Evolutionary conservation across 2,329 filamentous ascomycete genomes (phyloP).

Genomic region (Exophiala sp.): DNA sequence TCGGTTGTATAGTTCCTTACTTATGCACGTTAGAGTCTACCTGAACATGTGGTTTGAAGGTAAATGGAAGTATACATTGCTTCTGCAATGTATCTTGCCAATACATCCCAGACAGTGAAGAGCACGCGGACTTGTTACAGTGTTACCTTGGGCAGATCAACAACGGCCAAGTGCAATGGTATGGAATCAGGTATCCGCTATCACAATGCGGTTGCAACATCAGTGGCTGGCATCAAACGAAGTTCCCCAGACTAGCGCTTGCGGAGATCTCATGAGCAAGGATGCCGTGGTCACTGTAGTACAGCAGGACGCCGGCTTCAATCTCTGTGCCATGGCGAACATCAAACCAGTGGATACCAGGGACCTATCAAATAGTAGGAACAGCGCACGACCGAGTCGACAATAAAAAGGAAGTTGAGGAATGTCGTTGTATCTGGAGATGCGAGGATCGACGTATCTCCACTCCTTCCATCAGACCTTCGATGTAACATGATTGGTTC

Average conservation of each 20-base stretch:
- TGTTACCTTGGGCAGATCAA: slow-evolving; percentile 7
- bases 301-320: no score
- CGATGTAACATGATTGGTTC: slow-evolving; percentile 8
- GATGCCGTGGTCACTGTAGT: neutral
- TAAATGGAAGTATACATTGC: no score
- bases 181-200: slow-evolving; percentile 8
- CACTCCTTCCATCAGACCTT: slow-evolving; percentile 9
- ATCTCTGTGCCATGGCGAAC: no score
- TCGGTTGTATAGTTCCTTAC: no score
- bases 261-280: neutral
- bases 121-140: neutral
- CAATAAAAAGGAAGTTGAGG: slow-evolving; percentile 4
- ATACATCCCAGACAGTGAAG: no score
- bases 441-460: neutral
- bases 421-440: neutral
- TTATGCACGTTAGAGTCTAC: neutral
- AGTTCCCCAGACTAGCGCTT: slow-evolving; percentile 9
- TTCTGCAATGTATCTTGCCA: no score
- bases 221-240: neutral
- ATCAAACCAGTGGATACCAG: neutral
- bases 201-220: neutral
- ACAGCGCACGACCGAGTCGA: slow-evolving; percentile 6
- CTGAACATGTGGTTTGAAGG: neutral
- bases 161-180: neutral
- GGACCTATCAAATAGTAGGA: slow-evolving; percentile 15